Evolutionary conservation across 2,329 filamentous ascomycete species (phyloP).

Genomic region (Penicillium sp.): DNA sequence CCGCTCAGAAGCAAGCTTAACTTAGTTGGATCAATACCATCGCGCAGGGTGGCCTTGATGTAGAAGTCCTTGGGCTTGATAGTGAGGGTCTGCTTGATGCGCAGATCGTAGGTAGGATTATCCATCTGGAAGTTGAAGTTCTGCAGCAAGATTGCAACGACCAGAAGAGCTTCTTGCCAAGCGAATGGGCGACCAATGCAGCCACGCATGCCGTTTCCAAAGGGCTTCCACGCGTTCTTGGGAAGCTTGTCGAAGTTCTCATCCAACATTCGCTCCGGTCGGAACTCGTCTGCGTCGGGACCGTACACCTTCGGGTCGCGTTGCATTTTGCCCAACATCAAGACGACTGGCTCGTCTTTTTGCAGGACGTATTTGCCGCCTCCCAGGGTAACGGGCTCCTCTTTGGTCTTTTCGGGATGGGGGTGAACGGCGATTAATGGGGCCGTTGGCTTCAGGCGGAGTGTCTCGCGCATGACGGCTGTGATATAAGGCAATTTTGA

Average conservation of each 20-base stretch:
- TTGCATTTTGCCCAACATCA: constrained; percentile 61
- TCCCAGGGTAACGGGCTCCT: constrained; percentile 55
- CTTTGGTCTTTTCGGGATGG: constrained; percentile 44
- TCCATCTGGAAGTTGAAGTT: constrained; percentile 70
- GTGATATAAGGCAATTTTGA: constrained; percentile 68
- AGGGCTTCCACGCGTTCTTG: constrained; percentile 71
- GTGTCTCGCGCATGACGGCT: constrained; percentile 67
- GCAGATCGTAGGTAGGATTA: constrained; percentile 55
- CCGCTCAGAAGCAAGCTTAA: constrained; percentile 45
- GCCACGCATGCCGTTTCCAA: constrained; percentile 71
- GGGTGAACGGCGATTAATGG: constrained; percentile 58
- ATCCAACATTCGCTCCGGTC: constrained; percentile 73
- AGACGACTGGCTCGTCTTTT: constrained; percentile 55
- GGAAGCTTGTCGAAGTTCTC: constrained; percentile 69
- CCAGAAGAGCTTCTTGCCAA: constrained; percentile 71
- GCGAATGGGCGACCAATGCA: constrained; percentile 77
- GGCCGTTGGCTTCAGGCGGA: constrained; percentile 65
- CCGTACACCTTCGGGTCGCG: constrained; percentile 68
- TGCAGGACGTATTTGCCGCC: constrained; percentile 66
- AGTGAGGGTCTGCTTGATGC: constrained; percentile 45
- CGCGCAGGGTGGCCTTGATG: constrained; percentile 62
- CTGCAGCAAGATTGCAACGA: constrained; percentile 67
- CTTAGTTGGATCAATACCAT: constrained; percentile 50
- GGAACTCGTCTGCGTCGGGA: constrained; percentile 67
- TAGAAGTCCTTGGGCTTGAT: constrained; percentile 60